Percentiles rank a stretch among this genome's conserved stretches.
phyloP scores from a whole-genome alignment of 2,329 filamentous ascomycete genomes.

The Talaromyces sp. region DNA sequence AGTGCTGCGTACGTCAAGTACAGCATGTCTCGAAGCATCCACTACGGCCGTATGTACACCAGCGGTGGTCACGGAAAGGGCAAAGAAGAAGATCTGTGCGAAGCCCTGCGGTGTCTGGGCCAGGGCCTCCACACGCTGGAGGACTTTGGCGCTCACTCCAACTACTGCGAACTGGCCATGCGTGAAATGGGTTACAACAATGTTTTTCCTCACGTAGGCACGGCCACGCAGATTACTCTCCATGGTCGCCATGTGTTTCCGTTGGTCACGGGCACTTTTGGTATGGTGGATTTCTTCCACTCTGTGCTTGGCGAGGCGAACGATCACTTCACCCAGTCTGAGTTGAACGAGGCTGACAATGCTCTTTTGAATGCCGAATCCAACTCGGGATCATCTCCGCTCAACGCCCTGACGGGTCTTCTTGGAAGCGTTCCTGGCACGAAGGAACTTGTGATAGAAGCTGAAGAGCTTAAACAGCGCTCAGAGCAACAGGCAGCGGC shows the following conservation, averaged over 20 bases:
- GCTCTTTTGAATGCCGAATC: conserved; percentile 66
- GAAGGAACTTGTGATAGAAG: conserved; percentile 62
- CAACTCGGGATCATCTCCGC: conserved; percentile 37
- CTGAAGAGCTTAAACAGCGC: conserved; percentile 56
- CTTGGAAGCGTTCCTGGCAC: conserved; percentile 73
- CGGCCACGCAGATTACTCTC: conserved; percentile 60
- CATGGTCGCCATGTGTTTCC: conserved; percentile 66
- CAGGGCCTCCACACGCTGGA: conserved; percentile 75
- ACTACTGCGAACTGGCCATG: conserved; percentile 74
- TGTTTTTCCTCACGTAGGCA: conserved; percentile 72
- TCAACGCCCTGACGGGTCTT: conserved; percentile 65
- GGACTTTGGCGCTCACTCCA: conserved; percentile 76
- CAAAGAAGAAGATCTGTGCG: conserved; percentile 72
- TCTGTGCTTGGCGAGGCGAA: conserved; percentile 72
- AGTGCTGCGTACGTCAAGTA: conserved; percentile 79
- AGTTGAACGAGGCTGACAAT: conserved; percentile 74
- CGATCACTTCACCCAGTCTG: conserved; percentile 79
- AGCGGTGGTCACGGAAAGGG: conserved; percentile 58
- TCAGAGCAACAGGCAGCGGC: conserved; percentile 62
- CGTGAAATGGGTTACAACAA: conserved; percentile 65
- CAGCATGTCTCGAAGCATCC: conserved; percentile 68
- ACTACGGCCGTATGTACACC: conserved; percentile 72
- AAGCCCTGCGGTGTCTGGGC: conserved; percentile 71
- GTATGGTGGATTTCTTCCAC: conserved; percentile 78
- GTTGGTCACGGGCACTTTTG: conserved; percentile 68